Conservation (phyloP, 495 filamentous ascomycete species). For the Podospora fimiseda region DNA sequence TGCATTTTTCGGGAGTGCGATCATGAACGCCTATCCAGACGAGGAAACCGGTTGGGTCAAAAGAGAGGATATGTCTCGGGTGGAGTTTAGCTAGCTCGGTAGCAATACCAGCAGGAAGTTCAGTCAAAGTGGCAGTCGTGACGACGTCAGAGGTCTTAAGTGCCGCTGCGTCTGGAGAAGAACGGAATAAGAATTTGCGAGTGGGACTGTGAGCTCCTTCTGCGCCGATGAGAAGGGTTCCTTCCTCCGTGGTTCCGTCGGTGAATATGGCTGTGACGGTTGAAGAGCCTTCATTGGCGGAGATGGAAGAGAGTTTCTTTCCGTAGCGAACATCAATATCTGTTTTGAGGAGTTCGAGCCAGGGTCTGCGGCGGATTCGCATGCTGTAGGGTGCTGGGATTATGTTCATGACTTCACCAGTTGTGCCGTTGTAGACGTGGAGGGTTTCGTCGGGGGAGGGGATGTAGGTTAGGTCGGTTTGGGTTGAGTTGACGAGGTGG, state of each 20-base stretch:
- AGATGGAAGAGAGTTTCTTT: conserved; percentile 4
- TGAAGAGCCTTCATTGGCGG: neutral
- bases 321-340: conserved; percentile 36
- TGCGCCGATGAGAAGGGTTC: conserved; percentile 34
- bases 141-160: conserved; percentile 17
- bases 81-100: conserved; percentile 21
- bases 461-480: too few relatives aligned
- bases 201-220: conserved; percentile 39
- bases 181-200: conserved; percentile 28
- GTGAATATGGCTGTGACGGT: conserved; percentile 34
- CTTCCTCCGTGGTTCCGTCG: conserved; percentile 33
- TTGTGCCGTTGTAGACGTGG: too few relatives aligned
- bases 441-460: too few relatives aligned
- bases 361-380: too few relatives aligned
- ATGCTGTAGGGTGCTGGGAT: neutral
- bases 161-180: conserved; percentile 17
- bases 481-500: too few relatives aligned
- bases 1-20: conserved; percentile 13
- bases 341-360: conserved; percentile 32
- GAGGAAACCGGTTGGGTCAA: conserved; percentile 26
- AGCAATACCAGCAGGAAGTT: conserved; percentile 15
- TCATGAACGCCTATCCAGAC: conserved; percentile 7
- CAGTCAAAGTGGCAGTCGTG: conserved; percentile 10
- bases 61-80: conserved; percentile 19
- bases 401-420: too few relatives aligned